Base-by-base conservation (phyloP, 169 alveolate genomes). In the Perkinsus olseni region DNA sequence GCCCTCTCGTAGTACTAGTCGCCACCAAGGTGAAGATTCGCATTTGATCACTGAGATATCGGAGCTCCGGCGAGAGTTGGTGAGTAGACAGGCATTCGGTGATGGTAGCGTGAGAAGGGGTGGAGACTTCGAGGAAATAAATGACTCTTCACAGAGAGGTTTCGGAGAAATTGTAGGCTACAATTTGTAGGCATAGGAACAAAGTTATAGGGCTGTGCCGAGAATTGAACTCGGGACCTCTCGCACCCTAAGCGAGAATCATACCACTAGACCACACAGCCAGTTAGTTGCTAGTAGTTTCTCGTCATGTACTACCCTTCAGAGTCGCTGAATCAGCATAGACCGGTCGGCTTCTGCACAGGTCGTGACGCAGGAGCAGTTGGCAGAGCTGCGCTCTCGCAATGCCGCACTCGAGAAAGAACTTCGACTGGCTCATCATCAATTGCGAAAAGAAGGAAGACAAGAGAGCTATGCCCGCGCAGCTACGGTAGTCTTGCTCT, bases 211-310 rank as follows among this genome's bases (percentile, higher is more conserved):
- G 99, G 99, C 98, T 96, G 98, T 97, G 97, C 99, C 99, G 99
- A 99, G 99, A 98, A 97, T 97, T 97, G 99, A 97, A 98, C 99
- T 99, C 99, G 99, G 99, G 99, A 97, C 98, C 99, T 98, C 99
- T 97, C 99, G 99, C 99, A 97, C 99, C 99, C 99, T 98, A 98
- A 98, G 99, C 99, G 99, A 98, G 99, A 98, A 98, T 98, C 99
- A 97, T 98, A 97, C 99, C 99, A 97, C 99, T 98, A 98, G 99
- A 98, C 99, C 97, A 96, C 96, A 91, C 95, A 91, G 94, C 95
- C 94, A 62, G 50, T n/a, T n/a, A n/a, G n/a, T n/a, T n/a, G n/a
- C n/a, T n/a, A n/a, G n/a, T n/a, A n/a, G n/a, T n/a, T n/a, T n/a
- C n/a, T n/a, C n/a, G n/a, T n/a, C n/a, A n/a, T n/a, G n/a, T n/a